Base-by-base conservation (phyloP, 2,329 filamentous ascomycete species). In the Trichophyton benhamiae region DNA sequence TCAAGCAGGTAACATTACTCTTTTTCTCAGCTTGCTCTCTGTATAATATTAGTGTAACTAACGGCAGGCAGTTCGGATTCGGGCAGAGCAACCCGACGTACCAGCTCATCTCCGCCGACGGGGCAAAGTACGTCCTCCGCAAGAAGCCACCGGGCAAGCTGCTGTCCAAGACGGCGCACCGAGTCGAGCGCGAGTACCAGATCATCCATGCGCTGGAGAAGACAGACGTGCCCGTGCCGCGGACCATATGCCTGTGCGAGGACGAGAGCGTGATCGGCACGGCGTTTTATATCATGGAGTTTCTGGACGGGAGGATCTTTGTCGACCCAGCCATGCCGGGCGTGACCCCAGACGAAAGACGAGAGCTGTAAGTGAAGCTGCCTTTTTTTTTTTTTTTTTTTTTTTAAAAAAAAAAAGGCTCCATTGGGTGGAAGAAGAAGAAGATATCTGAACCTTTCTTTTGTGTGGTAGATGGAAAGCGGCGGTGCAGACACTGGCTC, bases 41-140 rank as follows among this genome's bases (percentile, higher is more conserved):
- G 6, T 33, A 38, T 38, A 38, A 38, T 38, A 38, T 4, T 7
- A 30, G 8, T 38, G 11, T 3, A 38, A 13, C 33, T 38, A 38
- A 38, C 11, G 8, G n/a, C 7, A 8, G 11, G 41, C 70, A 97
- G 89, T 99, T 97, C 72, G 90, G 91, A 69, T 97, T 95, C 73
- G 94, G 94, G 63, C 94, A 97, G 77, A 96, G 90, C 62, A 99
- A 97, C 73, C 94, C 94, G 52, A 99, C 94, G 1, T 99, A 97
- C 77, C 89, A 92, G 70, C 81, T 97, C 70, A 95, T 86, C 15
- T 85, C 85, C 59, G 80, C 84, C 66, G 80, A 85, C 71, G 84
- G 85, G 59, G 74, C 79, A 67, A 85, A 86, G 71, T 96, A 87
- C 76, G 94, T 99, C 38, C 83, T 97, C 79, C 89, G 94, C 73